Conservation (phyloP, 805 yeast species). For the Cyberlindnera petersonii region DNA sequence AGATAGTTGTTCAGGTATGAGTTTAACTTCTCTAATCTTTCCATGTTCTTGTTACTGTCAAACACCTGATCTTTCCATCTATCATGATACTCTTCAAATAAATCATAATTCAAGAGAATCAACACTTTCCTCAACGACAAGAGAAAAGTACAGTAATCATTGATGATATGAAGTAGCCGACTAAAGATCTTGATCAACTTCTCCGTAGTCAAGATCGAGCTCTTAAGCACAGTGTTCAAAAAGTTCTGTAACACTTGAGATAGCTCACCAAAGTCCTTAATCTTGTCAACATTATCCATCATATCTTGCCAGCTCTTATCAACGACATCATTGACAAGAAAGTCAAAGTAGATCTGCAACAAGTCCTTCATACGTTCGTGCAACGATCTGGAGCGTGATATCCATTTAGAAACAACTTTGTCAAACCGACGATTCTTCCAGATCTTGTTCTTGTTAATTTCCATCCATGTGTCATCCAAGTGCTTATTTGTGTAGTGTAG, state of each 20-base stretch:
- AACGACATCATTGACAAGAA: conserved; percentile 55
- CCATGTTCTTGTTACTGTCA: conserved; percentile 37
- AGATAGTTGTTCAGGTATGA: conserved; percentile 40
- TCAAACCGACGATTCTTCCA: conserved; percentile 58
- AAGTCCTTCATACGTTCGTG: conserved; percentile 51
- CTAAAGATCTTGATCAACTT: conserved; percentile 45
- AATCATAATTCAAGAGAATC: conserved; percentile 44
- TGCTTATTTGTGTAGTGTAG: conserved; percentile 59
- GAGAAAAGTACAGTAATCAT: conserved; percentile 46
- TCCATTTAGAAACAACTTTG: conserved; percentile 46
- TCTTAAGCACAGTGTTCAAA: conserved; percentile 59
- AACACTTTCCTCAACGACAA: conserved; percentile 52
- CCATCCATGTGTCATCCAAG: conserved; percentile 68
- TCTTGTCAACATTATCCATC: conserved; percentile 23
- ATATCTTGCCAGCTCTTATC: conserved; percentile 50
- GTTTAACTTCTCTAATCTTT: conserved; percentile 39
- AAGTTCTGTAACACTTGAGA: conserved; percentile 48
- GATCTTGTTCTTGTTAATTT: conserved; percentile 55
- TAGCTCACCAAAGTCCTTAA: conserved; percentile 40
- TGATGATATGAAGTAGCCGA: conserved; percentile 42
- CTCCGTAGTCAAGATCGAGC: conserved; percentile 61
- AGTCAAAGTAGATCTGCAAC: conserved; percentile 49
- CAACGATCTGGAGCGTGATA: conserved; percentile 49
- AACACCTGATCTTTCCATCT: conserved; percentile 38
- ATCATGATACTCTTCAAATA: conserved; percentile 35